Evolutionary conservation across 495 filamentous ascomycete genomes (phyloP).

Genomic region (Aspergillus ostianus): DNA sequence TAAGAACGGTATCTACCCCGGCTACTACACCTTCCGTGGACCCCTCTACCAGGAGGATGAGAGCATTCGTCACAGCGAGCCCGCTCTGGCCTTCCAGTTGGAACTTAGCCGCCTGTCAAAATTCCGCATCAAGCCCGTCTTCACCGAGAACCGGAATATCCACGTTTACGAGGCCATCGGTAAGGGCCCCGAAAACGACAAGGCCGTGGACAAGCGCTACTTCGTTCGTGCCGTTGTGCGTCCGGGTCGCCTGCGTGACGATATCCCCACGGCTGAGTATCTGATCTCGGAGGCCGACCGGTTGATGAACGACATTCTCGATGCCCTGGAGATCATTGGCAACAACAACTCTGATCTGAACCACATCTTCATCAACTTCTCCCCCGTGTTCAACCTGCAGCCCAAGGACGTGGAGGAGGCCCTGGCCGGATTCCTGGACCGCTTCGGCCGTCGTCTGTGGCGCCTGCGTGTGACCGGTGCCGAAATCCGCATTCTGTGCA

Average conservation of each 20-base stretch:
- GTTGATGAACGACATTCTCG: conserved; percentile 95
- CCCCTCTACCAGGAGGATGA: conserved; percentile 85
- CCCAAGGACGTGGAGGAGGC: conserved; percentile 92
- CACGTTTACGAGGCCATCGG: conserved; percentile 97
- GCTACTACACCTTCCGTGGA: conserved; percentile 97
- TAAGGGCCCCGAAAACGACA: conserved; percentile 87
- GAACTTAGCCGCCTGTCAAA: conserved; percentile 91
- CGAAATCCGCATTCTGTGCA: conserved; percentile 98
- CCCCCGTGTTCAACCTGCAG: conserved; percentile 86
- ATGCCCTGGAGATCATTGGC: conserved; percentile 95
- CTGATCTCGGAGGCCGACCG: conserved; percentile 96
- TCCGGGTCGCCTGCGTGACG: conserved; percentile 87
- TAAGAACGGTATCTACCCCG: conserved; percentile 90
- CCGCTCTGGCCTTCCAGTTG: conserved; percentile 95
- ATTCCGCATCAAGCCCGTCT: conserved; percentile 96
- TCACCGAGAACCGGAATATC: conserved; percentile 98
- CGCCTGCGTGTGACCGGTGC: conserved; percentile 94
- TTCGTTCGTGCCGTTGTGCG: conserved; percentile 94
- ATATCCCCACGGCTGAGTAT: conserved; percentile 96
- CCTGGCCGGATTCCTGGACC: conserved; percentile 90
- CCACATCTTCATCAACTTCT: conserved; percentile 99
- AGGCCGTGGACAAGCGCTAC: conserved; percentile 76
- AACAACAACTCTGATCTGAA: conserved; percentile 99
- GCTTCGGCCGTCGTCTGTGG: conserved; percentile 94
- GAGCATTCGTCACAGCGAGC: conserved; percentile 95